Evolutionary conservation across 2,329 filamentous ascomycete genomes (phyloP).

Genomic region (Talaromyces piceae): DNA sequence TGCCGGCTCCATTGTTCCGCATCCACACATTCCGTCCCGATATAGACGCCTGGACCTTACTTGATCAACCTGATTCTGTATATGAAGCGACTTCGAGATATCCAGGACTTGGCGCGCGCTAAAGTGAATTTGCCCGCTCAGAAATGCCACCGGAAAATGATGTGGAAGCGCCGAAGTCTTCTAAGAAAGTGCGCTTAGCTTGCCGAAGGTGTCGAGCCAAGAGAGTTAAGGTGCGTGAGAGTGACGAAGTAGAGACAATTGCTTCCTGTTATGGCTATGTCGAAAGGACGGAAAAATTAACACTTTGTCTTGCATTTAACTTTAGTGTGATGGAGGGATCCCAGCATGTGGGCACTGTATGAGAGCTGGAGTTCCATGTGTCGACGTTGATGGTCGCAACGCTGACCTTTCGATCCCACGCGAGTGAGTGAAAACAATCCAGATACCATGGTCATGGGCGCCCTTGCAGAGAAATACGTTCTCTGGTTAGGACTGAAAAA

Average conservation of each 20-base stretch:
- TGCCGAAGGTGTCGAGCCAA: constrained; percentile 31
- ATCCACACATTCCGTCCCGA: background rate
- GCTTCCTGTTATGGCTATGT: background rate
- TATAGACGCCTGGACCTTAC: too few relatives aligned
- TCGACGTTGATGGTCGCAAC: constrained; percentile 34
- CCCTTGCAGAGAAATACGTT: too few relatives aligned
- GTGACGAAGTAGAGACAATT: background rate
- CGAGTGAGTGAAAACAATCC: constrained; percentile 20
- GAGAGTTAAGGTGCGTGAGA: constrained; percentile 27
- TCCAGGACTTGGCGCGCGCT: background rate
- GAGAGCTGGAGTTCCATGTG: constrained; percentile 27
- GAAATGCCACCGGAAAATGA: background rate
- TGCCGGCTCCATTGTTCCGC: background rate
- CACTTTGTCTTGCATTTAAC: background rate
- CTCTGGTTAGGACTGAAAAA: too few relatives aligned
- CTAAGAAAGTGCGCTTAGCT: constrained; percentile 33
- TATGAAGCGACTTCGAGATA: too few relatives aligned
- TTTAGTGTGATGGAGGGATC: constrained; percentile 31
- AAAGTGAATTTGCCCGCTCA: background rate
- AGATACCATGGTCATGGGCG: too few relatives aligned
- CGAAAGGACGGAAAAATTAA: background rate
- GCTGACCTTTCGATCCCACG: constrained; percentile 27
- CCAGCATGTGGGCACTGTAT: constrained; percentile 33
- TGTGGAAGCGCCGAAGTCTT: constrained; percentile 3
- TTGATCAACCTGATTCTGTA: too few relatives aligned